These are phyloP conservation scores for Colletotrichum sojae DNA, from an alignment of 2,329 filamentous ascomycete species.

Conservation along the genomic window DNA sequence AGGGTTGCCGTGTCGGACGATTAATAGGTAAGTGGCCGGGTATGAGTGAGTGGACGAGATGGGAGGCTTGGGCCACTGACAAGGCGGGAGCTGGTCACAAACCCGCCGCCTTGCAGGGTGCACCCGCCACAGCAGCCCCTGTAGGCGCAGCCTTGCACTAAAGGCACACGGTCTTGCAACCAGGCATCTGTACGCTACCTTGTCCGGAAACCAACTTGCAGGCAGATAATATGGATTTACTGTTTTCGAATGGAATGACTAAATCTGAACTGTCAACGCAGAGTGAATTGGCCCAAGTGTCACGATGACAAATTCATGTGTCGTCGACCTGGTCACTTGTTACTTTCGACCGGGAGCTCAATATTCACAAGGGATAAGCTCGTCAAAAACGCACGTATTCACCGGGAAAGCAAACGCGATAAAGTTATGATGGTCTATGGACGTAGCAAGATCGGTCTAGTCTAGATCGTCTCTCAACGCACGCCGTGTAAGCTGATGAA, in stretches of 20 bases:
- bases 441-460: neutral
- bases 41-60: conserved; percentile 37
- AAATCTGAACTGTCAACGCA: neutral
- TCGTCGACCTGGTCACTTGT: neutral
- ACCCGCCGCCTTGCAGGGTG: conserved; percentile 37
- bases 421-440: neutral
- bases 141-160: conserved; percentile 39
- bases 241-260: too few species aligned
- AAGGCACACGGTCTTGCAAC: conserved; percentile 17
- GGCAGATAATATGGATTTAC: too few species aligned
- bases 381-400: neutral
- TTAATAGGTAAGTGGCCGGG: conserved; percentile 32
- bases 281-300: neutral
- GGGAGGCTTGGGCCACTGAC: conserved; percentile 40
- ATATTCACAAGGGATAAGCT: neutral
- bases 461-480: neutral
- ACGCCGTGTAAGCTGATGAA: neutral
- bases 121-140: conserved; percentile 34
- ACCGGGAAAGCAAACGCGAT: neutral
- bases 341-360: too few species aligned
- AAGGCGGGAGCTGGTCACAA: conserved; percentile 40
- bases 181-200: neutral
- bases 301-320: neutral
- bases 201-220: too few species aligned
- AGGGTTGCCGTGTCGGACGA: conserved; percentile 21